Percentiles rank a stretch among this genome's conserved stretches.
These are phyloP conservation scores for Alternaria atra DNA, from an alignment of 2,329 filamentous ascomycete genomes.

Conservation along the genomic window DNA sequence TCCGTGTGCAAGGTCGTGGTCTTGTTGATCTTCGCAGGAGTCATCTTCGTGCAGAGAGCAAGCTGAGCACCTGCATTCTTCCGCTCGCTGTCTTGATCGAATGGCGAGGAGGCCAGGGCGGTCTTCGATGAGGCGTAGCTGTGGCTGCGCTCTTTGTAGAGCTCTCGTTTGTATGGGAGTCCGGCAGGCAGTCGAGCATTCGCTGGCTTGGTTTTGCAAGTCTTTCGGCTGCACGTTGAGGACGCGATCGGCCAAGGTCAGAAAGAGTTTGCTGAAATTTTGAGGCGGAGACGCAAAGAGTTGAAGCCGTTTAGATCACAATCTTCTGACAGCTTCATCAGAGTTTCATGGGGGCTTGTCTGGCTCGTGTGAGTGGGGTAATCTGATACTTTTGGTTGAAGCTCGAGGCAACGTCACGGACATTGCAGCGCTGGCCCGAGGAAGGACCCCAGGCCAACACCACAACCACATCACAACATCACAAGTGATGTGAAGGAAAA, in stretches of 20 bases:
- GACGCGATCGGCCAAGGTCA: neutral
- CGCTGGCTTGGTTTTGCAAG: neutral
- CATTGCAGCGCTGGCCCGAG: neutral
- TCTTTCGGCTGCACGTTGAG: neutral
- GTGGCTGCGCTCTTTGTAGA: neutral
- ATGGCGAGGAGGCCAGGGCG: neutral
- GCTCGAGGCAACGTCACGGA: slow-evolving; percentile 1
- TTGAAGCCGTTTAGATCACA: too few relatives aligned
- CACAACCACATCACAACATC: neutral
- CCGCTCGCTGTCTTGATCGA: neutral
- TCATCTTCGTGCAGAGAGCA: neutral
- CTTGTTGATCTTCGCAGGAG: neutral
- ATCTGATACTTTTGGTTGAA: neutral
- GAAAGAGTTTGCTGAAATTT: neutral
- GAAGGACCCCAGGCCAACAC: neutral
- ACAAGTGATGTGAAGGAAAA: neutral
- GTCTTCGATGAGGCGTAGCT: neutral
- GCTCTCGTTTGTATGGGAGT: neutral
- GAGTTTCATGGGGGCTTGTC: neutral
- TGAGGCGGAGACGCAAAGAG: neutral
- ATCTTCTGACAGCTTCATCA: neutral
- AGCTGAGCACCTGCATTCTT: neutral
- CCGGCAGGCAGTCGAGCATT: neutral
- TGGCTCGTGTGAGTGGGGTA: slow-evolving; percentile 5
- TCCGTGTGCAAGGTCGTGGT: neutral